These are phyloP conservation scores for Neobulgaria alba DNA, from an alignment of 2,329 filamentous ascomycete species.

Conservation along the genomic window DNA sequence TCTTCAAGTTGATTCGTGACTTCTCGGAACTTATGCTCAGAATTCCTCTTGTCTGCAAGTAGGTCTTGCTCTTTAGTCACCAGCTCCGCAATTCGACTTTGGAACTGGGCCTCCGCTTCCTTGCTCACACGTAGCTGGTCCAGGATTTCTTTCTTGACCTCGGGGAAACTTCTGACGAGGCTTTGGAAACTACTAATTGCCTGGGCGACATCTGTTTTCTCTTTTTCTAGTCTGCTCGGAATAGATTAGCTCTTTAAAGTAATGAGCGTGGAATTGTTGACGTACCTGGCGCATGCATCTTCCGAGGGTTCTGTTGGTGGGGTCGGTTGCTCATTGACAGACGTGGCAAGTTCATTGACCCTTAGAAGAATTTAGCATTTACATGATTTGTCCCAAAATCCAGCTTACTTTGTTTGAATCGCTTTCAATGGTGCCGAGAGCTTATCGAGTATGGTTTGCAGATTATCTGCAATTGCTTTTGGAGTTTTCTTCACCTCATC, in stretches of 20 bases:
- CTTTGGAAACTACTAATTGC: slow-evolving; percentile 9
- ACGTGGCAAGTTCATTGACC: slow-evolving; percentile 11
- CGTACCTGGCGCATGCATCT: slow-evolving; percentile 19
- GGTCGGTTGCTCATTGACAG: slow-evolving; percentile 9
- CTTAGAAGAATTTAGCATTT: too few species aligned
- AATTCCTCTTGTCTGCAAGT: slow-evolving; percentile 6
- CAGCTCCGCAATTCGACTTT: slow-evolving; percentile 16
- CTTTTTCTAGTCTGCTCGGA: slow-evolving; percentile 9
- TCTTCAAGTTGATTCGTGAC: slow-evolving; percentile 12
- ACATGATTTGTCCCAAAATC: too few species aligned
- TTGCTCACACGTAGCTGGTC: slow-evolving; percentile 13
- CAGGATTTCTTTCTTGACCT: slow-evolving; percentile 17
- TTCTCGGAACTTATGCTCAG: slow-evolving; percentile 10
- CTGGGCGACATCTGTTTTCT: slow-evolving; percentile 9
- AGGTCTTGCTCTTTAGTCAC: slow-evolving; percentile 16
- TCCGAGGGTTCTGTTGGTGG: slow-evolving; percentile 18
- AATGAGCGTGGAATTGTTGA: not conserved
- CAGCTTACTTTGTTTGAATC: slow-evolving; percentile 27
- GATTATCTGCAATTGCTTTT: slow-evolving; percentile 3
- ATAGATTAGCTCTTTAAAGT: slow-evolving; percentile 2
- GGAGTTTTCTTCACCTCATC: slow-evolving; percentile 14
- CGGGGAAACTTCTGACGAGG: slow-evolving; percentile 10
- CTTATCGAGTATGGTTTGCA: too few species aligned
- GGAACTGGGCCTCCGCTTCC: slow-evolving; percentile 13
- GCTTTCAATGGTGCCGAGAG: too few species aligned